phyloP scores from a whole-genome alignment of 2,329 filamentous ascomycete genomes.

The Colletotrichum orchidophilum region DNA sequence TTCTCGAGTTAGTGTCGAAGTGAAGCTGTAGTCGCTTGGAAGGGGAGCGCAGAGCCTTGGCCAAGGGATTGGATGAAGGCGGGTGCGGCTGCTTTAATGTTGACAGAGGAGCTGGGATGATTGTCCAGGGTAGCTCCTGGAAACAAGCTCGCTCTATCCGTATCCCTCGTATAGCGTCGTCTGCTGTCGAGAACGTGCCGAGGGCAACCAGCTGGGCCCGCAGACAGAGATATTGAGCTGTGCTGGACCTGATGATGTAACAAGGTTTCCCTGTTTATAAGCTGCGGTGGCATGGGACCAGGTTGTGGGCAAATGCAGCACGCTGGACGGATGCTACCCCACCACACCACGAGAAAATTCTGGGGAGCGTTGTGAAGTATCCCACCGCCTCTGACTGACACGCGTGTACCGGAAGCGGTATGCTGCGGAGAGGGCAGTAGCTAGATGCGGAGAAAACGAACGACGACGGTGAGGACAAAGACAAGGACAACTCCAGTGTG shows the following conservation, averaged over 20 bases:
- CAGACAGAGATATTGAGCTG: conserved; percentile 12
- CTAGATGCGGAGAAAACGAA: background rate
- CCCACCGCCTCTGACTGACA: conserved; percentile 1
- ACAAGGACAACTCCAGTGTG: background rate
- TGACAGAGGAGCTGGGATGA: conserved; percentile 11
- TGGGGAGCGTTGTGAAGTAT: background rate
- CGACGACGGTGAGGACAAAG: background rate
- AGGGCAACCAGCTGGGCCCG: conserved; percentile 5
- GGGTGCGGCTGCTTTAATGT: conserved; percentile 22
- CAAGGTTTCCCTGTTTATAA: conserved; percentile 20
- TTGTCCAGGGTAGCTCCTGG: conserved; percentile 6
- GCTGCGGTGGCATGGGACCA: conserved; percentile 4
- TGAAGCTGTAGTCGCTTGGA: background rate
- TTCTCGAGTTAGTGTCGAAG: background rate
- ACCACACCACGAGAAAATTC: background rate
- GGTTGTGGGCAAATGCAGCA: conserved; percentile 17
- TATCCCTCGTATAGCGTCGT: too few species aligned
- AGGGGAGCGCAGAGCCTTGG: conserved; percentile 1
- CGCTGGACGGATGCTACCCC: conserved; percentile 18
- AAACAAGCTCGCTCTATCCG: background rate
- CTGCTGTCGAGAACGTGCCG: background rate
- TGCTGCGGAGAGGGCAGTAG: background rate
- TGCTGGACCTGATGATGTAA: conserved; percentile 25
- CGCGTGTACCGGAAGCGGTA: background rate
- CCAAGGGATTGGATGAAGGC: background rate